phyloP scores from a whole-genome alignment of 2,329 filamentous ascomycete species.

The Fonsecaea pugnacius region DNA sequence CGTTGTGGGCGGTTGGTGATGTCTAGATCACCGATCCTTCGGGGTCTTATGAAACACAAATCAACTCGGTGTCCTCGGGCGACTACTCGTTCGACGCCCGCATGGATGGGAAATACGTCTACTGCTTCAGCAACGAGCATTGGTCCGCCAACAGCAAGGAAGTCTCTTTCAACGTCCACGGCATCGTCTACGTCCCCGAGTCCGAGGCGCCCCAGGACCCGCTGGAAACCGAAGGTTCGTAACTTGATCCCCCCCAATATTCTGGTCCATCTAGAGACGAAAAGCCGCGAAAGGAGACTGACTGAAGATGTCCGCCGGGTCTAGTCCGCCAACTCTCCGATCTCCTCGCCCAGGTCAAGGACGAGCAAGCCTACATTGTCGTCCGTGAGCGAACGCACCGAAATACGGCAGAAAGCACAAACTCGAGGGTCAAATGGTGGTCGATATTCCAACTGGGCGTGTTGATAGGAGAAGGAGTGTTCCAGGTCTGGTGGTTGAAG shows the following conservation, averaged over 20 bases:
- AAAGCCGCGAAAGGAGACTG: background rate
- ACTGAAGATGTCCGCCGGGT: slow-evolving; percentile 1
- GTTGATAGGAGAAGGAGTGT: slow-evolving; percentile 86
- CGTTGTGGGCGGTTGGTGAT: background rate
- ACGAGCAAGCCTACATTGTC: slow-evolving; percentile 97
- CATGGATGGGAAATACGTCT: slow-evolving; percentile 84
- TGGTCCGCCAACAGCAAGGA: slow-evolving; percentile 97
- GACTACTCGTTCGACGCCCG: slow-evolving; percentile 89
- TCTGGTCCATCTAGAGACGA: background rate
- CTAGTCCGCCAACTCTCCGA: slow-evolving; percentile 82
- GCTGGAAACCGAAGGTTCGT: slow-evolving; percentile 79
- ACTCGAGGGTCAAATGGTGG: slow-evolving; percentile 98
- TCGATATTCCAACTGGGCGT: slow-evolving; percentile 93
- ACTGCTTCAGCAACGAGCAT: slow-evolving; percentile 99
- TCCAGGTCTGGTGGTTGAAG: slow-evolving; percentile 99
- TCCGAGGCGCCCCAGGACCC: slow-evolving; percentile 82
- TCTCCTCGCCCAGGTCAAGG: slow-evolving; percentile 86
- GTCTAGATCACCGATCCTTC: slow-evolving; percentile 75
- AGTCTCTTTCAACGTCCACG: slow-evolving; percentile 98
- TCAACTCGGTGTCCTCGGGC: slow-evolving; percentile 81
- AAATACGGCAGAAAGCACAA: slow-evolving; percentile 98
- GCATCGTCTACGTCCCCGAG: slow-evolving; percentile 95
- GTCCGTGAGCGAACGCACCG: slow-evolving; percentile 93
- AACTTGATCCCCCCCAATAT: background rate
- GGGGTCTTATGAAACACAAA: slow-evolving; percentile 75